Evolutionary conservation across 2,329 filamentous ascomycete genomes (phyloP), one percentile per base, ranked within the genome.

Genomic region (Colletotrichum sp.): DNA sequence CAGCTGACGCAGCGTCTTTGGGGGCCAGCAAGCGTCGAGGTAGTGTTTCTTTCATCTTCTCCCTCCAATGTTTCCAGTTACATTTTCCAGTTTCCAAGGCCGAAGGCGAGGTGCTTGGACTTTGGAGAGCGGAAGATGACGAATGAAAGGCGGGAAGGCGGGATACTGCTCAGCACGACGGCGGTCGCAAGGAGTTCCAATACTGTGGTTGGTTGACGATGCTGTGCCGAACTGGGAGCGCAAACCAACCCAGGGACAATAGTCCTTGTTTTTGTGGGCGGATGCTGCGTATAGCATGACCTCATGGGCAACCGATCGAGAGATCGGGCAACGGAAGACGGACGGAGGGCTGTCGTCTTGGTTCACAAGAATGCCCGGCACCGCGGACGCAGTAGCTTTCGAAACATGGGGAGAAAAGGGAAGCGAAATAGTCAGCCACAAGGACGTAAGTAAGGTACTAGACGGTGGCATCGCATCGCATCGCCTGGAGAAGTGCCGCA

Each of bases 1-100:
- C 74, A 73, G 74, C 74, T 76, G 70, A 76, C 64, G 28, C 39
- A 72, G 55, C 32, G 62, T 21, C 36, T 15, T 64, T 34, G 52
- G 55, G 69, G 63, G 62, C 57, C 21, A 26, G n/a, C 44, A 57
- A 32, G 62, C 24, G 32, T 39, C 63, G 30, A 44, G 26, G n/a
- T 59, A 6, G 49, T 30, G n/a, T 28, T 30, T 36, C 30, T 44
- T 32, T 13, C 57, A n/a, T 59, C 28, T 21, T 52, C 26, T 34
- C 24, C 21, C 26, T 28, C 26, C 16, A 59, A 24, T 18, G 55
- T 26, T 21, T 68, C 55, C 21, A 24, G 13, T 28, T 12, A 13
- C 24, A 16, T 57, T 26, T n/a, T 68, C 55, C 21, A 24, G 24
- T 59, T 28, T 59, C 55, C 26, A 28, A 15, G 49, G 60, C 32